Conservation (phyloP, 1,284 basidiomycete species). For the Tetrapyrgos nigripes region DNA sequence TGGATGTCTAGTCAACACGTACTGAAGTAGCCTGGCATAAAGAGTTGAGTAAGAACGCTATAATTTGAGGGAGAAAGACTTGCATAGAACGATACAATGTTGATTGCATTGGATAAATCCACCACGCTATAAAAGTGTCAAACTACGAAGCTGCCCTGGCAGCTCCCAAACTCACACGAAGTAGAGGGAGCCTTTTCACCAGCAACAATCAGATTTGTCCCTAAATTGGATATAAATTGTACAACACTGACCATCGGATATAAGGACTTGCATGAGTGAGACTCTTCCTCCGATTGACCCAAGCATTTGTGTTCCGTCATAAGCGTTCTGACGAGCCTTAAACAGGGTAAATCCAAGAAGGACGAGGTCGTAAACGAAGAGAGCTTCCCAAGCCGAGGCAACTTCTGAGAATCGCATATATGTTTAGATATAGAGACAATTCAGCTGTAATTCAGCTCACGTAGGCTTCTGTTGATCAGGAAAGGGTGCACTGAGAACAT, state of each 20-base stretch:
- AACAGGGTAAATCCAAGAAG: slow-evolving; percentile 22
- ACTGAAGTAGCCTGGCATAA: slow-evolving; percentile 5
- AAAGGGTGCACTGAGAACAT: not conserved
- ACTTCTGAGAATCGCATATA: slow-evolving; percentile 5
- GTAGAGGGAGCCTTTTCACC: slow-evolving; percentile 10
- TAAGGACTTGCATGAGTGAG: slow-evolving; percentile 11
- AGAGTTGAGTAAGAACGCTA: not conserved
- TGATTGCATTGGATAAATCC: slow-evolving; percentile 22
- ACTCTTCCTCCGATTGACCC: not conserved
- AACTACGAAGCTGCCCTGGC: not conserved
- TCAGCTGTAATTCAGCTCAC: not conserved
- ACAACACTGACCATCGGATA: slow-evolving; percentile 14
- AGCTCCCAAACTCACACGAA: slow-evolving; percentile 8
- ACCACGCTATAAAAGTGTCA: slow-evolving; percentile 14
- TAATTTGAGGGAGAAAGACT: not conserved
- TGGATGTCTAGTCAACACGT: not conserved
- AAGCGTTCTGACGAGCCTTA: slow-evolving; percentile 7
- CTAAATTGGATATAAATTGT: not conserved
- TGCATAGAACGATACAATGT: slow-evolving; percentile 24
- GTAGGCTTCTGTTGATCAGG: slow-evolving; percentile 3
- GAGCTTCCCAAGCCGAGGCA: slow-evolving; percentile 20
- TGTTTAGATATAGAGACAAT: not conserved
- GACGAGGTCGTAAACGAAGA: slow-evolving; percentile 24
- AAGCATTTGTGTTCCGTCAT: not conserved
- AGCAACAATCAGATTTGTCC: not conserved